Evolutionary conservation across 2,329 filamentous ascomycete genomes (phyloP).

Genomic region (Cladosporium sp.): DNA sequence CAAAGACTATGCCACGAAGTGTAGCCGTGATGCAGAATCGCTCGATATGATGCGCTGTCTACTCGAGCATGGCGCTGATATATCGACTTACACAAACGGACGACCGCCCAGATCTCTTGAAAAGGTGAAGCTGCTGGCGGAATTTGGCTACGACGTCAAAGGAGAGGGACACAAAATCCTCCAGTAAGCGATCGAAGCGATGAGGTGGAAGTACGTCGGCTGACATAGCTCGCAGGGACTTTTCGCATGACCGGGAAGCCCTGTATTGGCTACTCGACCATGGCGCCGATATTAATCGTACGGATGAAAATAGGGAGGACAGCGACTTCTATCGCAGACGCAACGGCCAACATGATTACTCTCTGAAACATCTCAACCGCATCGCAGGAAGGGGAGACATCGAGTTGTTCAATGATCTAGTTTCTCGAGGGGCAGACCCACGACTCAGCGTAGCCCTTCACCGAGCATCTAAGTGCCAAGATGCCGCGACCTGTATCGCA

Average conservation of each 20-base stretch:
- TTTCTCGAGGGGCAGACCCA: conserved; percentile 22
- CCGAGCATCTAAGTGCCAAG: conserved; percentile 16
- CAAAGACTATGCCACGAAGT: not conserved
- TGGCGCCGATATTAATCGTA: not conserved
- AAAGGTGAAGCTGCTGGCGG: not conserved
- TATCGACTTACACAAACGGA: not conserved
- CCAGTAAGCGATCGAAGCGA: not conserved
- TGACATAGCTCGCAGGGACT: conserved; percentile 11
- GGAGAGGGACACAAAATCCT: not conserved
- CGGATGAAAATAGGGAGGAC: not conserved
- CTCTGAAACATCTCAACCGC: conserved; percentile 20
- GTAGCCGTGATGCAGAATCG: not conserved
- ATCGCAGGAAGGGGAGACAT: conserved; percentile 23
- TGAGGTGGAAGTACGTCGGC: not conserved
- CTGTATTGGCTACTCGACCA: not conserved
- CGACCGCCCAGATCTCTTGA: not conserved
- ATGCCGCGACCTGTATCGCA: not conserved
- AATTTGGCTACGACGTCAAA: not conserved
- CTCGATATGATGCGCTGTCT: not conserved
- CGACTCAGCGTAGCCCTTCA: conserved; percentile 20
- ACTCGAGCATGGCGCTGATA: conserved; percentile 8
- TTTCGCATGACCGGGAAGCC: not conserved
- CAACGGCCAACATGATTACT: conserved; percentile 8
- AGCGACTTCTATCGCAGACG: not conserved
- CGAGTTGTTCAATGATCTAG: conserved; percentile 22